Conservation (phyloP, 495 filamentous ascomycete genomes). For the Elasticomyces elasticus region DNA sequence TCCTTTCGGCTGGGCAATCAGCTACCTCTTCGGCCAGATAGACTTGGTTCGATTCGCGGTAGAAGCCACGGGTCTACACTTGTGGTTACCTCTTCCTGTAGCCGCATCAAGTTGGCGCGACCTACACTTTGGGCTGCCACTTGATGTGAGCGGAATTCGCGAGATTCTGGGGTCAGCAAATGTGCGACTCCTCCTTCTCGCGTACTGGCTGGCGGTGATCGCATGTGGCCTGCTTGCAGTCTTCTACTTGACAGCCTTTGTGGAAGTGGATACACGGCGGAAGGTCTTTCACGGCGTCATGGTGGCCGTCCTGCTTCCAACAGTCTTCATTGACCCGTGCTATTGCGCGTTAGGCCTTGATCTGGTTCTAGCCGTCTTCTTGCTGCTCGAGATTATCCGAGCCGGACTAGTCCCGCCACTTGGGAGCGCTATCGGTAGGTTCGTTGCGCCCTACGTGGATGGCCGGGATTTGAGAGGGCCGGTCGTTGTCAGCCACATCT, state of each 20-base stretch:
- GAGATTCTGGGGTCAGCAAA: constrained; percentile 57
- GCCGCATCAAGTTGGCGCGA: constrained; percentile 9
- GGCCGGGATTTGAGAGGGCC: constrained; percentile 86
- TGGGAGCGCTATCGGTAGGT: constrained; percentile 67
- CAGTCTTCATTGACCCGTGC: constrained; percentile 72
- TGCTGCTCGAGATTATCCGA: constrained; percentile 78
- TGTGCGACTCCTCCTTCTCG: constrained; percentile 65
- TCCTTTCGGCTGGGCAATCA: constrained; percentile 84
- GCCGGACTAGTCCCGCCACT: constrained; percentile 85
- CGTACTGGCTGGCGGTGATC: constrained; percentile 62
- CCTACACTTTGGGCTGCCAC: not conserved
- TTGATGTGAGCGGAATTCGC: constrained; percentile 4
- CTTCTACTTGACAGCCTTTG: constrained; percentile 49
- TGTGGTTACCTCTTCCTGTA: constrained; percentile 66
- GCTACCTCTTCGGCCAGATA: constrained; percentile 79
- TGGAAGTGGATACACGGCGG: constrained; percentile 88
- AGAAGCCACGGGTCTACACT: constrained; percentile 50
- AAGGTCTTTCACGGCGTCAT: constrained; percentile 99
- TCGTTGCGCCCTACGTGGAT: constrained; percentile 88
- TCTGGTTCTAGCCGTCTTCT: constrained; percentile 67
- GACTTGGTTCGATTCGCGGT: constrained; percentile 33
- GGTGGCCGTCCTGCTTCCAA: constrained; percentile 86
- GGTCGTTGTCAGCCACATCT: constrained; percentile 91
- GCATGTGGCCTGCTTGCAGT: constrained; percentile 61
- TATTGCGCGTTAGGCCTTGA: constrained; percentile 69